Base-by-base conservation (phyloP, 129 eudicot genomes). In the Pseudognaphalium luteoalbum region DNA sequence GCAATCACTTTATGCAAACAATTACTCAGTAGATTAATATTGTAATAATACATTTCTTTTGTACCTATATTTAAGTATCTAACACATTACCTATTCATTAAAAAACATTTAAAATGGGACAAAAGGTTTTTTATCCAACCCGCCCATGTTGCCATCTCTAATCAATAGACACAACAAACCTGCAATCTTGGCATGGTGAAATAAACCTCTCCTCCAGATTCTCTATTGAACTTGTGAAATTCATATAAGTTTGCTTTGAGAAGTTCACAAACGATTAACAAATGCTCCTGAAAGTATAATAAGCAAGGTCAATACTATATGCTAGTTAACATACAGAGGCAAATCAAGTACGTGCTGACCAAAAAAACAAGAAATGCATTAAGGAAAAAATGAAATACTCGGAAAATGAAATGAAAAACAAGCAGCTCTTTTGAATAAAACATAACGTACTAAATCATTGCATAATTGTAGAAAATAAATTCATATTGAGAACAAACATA, bases 171-270 rank as follows among this genome's bases (percentile, higher is more conserved):
- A 39, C 64, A 68, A 70, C 83, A 58, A 77, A 94, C 99, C 99
- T 94, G 99, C 73, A 94, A 87, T 87, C 99, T 94, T 77, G 99
- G 97, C 97, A 94, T 94, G 44, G 99, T 91, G 80, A 94, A 94
- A 86, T 94, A 94, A 79, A 94, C 99, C 83, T 94, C 99, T 62
- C 99, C 99, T 67, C 99, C 97, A 77, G 99, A 94, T 87, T 94
- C 99, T 80, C 99, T 81, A 82, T 94, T 94, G 68, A 91, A 94
- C 81, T 94, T 94, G 50, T 94, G 99, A 76, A 94, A 94, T 83
- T 94, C 99, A 28, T 94, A 94, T 35, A 94, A 74, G 77, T 94
- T 94, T 86, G 99, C 99, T 78, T 94, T 94, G 61, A 94, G 97
- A 81, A 94, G 95, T 85, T 94, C 99, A 74, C 99, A 91, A 47